Percentiles rank a stretch among this genome's conserved stretches.
Evolutionary conservation across 1,284 basidiomycete species (phyloP).

Genomic region (Xanthoconium separans): DNA sequence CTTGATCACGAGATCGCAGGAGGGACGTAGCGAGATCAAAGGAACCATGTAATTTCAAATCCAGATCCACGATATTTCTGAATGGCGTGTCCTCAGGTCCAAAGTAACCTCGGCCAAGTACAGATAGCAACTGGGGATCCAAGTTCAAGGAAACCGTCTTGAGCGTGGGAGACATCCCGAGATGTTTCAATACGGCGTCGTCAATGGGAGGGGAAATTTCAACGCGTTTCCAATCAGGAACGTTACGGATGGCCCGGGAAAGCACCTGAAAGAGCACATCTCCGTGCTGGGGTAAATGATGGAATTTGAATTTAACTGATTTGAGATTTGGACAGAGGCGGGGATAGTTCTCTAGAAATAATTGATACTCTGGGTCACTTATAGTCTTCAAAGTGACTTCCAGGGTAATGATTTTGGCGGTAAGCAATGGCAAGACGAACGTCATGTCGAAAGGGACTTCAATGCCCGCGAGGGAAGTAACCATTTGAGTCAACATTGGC

Average conservation of each 20-base stretch:
- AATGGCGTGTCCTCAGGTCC: conserved; percentile 3
- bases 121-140: not conserved
- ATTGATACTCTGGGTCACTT: not conserved
- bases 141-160: not conserved
- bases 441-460: not conserved
- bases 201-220: not conserved
- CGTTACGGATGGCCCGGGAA: conserved; percentile 2
- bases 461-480: no score
- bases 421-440: not conserved
- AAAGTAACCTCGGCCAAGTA: not conserved
- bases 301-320: not conserved
- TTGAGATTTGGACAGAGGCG: not conserved
- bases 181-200: not conserved
- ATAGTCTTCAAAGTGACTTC: not conserved
- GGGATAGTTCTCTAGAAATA: not conserved
- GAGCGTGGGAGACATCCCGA: not conserved
- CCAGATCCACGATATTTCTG: not conserved
- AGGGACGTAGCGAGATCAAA: not conserved
- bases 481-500: not conserved
- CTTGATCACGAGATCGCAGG: conserved; percentile 4
- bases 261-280: not conserved
- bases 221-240: not conserved
- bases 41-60: not conserved
- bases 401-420: not conserved
- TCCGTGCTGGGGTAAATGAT: not conserved